Conservation (phyloP, 495 filamentous ascomycete species). For the Astrocystis sublimbata region DNA sequence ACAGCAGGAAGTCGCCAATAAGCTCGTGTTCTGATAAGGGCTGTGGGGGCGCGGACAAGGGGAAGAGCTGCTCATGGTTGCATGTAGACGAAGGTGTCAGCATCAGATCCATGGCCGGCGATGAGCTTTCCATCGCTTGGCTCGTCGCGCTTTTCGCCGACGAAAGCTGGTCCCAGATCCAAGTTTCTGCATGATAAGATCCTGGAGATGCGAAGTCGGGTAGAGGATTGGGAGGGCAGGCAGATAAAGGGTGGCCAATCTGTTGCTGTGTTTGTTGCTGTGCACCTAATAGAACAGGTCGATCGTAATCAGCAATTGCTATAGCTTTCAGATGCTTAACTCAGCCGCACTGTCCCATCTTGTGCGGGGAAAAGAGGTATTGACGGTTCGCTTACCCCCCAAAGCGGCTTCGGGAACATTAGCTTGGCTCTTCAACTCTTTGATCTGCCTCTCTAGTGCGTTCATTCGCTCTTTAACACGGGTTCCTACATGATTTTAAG, state of each 20-base stretch:
- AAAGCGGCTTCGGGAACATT: neutral
- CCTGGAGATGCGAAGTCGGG: neutral
- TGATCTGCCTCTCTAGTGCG: slow-evolving; percentile 3
- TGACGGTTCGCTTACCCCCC: neutral
- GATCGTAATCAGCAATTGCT: neutral
- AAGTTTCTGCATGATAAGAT: neutral
- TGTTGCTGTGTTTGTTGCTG: neutral
- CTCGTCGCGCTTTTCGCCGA: neutral
- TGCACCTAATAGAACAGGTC: neutral
- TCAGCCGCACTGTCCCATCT: neutral
- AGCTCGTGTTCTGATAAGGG: neutral
- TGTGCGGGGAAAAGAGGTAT: neutral
- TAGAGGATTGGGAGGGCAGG: neutral
- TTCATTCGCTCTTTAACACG: slow-evolving; percentile 8
- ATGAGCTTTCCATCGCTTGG: neutral
- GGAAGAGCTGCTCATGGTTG: neutral
- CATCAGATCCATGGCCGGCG: neutral
- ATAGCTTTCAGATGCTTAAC: neutral
- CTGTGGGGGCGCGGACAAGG: neutral
- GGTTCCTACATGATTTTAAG: neutral
- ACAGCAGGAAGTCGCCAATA: neutral
- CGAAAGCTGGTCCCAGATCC: neutral
- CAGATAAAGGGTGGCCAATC: neutral
- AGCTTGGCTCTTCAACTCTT: slow-evolving; percentile 1
- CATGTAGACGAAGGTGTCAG: neutral